Evolutionary conservation across 768 basidiomycete genomes (phyloP), one percentile per base, ranked within the genome.

Genomic region (Amanita polypyramis): DNA sequence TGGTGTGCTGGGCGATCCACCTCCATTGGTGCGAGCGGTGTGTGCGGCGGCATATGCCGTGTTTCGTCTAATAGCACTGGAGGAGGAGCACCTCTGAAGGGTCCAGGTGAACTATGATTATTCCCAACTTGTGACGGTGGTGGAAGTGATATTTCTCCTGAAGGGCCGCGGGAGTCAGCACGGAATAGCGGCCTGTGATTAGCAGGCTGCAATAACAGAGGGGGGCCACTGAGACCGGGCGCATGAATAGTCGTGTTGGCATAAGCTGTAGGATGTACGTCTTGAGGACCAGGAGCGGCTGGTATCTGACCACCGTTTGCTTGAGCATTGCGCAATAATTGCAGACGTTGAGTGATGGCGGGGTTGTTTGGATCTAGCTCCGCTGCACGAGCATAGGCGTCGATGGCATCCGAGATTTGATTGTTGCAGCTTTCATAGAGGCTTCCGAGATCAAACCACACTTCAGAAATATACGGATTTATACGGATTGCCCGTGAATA

Each of bases 361-460:
- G 70, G 66, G 59, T 98, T 98, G 49, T 64, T 66, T 0, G 94
- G 91, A 61, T 98, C 96, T 39, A 98, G 81, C 62, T 98, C 94
- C 50, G 83, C 82, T 0, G 95, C 96, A 30, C 95, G 80, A 9
- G 90, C 89, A 59, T 99, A 99, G 1, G 96, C 96, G 56, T 99
- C 95, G 60, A 98, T 97, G 25, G 96, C 96, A 62, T 99, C 96
- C 32, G 86, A 86, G 60, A 98, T 91, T 65, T 99, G 96, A 60
- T 98, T 97, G 69, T 98, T 98, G 73, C 95, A 99, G 55, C 85
- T 88, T 66, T 99, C 96, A 62, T 99, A 99, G 0, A 99, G 74
- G 53, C 84, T 88, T 35, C 96, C 96, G 33, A 99, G 80, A 67
- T 98, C 94, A 64, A 95, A 98, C 92, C 92, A 94, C 5, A 94